Evolutionary conservation across 805 yeast genomes (phyloP), one percentile per base, ranked within the genome.

Genomic region (Jamesozyma piceae): DNA sequence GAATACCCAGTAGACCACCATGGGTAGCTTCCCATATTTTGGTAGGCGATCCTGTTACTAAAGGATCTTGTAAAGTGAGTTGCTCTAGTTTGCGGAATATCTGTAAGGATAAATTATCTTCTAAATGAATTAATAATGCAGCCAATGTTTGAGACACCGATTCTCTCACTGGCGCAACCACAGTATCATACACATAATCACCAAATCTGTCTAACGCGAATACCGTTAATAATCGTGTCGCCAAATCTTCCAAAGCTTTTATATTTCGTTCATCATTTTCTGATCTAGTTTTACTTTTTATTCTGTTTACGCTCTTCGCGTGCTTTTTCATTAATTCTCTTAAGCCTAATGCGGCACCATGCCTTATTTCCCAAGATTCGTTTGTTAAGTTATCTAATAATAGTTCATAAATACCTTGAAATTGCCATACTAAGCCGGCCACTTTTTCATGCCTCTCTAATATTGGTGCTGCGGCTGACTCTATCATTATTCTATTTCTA

Each of bases 131-230:
- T 36, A 92, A 65, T 32, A 90, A 65, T 1, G 96, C 95, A 14
- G 95, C 97, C 38, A 92, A 65, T 0, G 96, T 78, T 63, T 92
- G 99, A 0, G 96, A 97, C 24, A 90, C 87, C 29, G 95, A 87
- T 64, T 94, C 99, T 57, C 98, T 70, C 4, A 92, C 97, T 1
- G 99, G 99, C 0, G 97, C 97, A 31, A 92, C 95, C 13, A 92
- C 99, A 5, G 95, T 94, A 58, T 92, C 99, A 35, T 95, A 82
- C 27, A 92, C 95, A 62, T 85, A 92, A 66, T 92, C 99, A 37
- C 97, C 97, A 64, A 92, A 92, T 52, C 97, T 67, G 64, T 92
- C 99, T 41, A 92, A 68, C 2, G 97, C 90, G 62, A 92, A 86
- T 11, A 92, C 68, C 5, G 95, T 82, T 55, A 95, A 72, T 37